Evolutionary conservation across 257 asterid species (phyloP), one percentile per base, ranked within the genome.

Genomic region (Nyctanthes arbortristis): DNA sequence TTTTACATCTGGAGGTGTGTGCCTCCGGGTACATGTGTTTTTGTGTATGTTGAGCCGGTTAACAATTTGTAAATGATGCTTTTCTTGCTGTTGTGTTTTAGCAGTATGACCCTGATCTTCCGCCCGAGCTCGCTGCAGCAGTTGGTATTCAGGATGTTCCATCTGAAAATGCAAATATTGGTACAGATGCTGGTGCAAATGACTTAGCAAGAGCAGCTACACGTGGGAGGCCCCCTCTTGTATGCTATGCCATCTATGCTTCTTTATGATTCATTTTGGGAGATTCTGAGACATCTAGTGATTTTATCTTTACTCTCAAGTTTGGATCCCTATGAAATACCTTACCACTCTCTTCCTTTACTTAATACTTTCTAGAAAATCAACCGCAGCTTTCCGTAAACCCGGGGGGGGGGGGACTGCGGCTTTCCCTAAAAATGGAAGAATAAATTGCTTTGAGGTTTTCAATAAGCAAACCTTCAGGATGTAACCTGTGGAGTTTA

Each of bases 61-160:
- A n/a, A 9, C 3, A 4, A 7, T 71, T 55, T 72, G 35, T 39
- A 14, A 45, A 29, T 36, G 60, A 49, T 64, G 75, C 34, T 27
- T 58, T 64, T 63, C 61, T 67, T 65, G 75, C 67, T 79, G 47
- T 75, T 73, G 54, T 69, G 57, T 77, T 68, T 74, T 72, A 94
- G 97, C 97, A 88, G 72, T 91, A 84, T 78, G 97, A 94, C 82
- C 97, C 97, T 14, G 99, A 94, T 79, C 96, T 94, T 73, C 99
- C 99, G 25, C 99, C 97, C 27, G 99, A 94, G 87, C 97, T 94
- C 36, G 99, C 97, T 34, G 97, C 97, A 49, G 97, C 93, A 54
- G 92, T 89, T 62, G 96, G 90, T 39, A 78, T 78, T 69, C 94
- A 84, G 70, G 96, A 87, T 54, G 64, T 63, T 83, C 75, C 84